These are phyloP conservation scores for Heterobasidion occidentale DNA, from an alignment of 1,284 basidiomycete species.

Conservation along the genomic window DNA sequence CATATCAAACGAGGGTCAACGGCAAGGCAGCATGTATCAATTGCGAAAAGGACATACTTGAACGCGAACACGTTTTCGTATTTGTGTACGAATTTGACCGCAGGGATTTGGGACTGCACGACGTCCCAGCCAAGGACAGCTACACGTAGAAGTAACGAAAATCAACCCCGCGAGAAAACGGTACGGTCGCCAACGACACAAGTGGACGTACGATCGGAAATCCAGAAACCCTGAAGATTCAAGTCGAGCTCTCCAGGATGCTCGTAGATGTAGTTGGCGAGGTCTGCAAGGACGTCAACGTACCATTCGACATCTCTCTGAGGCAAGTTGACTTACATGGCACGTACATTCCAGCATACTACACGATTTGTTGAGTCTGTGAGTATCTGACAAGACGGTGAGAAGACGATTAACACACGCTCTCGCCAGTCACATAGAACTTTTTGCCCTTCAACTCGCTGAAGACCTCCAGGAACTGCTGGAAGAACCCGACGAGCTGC, in stretches of 20 bases:
- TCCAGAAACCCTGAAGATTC: conserved; percentile 57
- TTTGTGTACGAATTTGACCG: conserved; percentile 55
- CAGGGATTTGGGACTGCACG: conserved; percentile 54
- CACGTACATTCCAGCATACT: conserved; percentile 60
- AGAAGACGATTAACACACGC: conserved; percentile 35
- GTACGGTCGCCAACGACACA: conserved; percentile 4
- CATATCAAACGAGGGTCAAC: neutral
- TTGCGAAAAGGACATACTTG: neutral
- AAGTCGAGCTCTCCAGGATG: conserved; percentile 41
- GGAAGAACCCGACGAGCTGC: conserved; percentile 60
- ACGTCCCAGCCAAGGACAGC: conserved; percentile 52
- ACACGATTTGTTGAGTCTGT: neutral
- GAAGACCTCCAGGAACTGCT: conserved; percentile 71
- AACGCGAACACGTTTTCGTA: conserved; percentile 35
- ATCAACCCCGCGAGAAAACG: neutral
- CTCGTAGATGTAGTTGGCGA: conserved; percentile 58
- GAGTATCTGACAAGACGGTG: neutral
- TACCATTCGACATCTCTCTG: neutral
- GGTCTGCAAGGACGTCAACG: conserved; percentile 31
- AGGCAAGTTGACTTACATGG: conserved; percentile 30
- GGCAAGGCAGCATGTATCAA: neutral
- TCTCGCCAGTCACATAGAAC: conserved; percentile 62
- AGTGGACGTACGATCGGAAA: conserved; percentile 47
- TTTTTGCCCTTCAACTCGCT: conserved; percentile 64
- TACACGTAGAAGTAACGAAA: conserved; percentile 18